These are phyloP conservation scores for Cyberlindnera xylosilytica DNA, from an alignment of 805 yeast genomes.

Conservation along the genomic window DNA sequence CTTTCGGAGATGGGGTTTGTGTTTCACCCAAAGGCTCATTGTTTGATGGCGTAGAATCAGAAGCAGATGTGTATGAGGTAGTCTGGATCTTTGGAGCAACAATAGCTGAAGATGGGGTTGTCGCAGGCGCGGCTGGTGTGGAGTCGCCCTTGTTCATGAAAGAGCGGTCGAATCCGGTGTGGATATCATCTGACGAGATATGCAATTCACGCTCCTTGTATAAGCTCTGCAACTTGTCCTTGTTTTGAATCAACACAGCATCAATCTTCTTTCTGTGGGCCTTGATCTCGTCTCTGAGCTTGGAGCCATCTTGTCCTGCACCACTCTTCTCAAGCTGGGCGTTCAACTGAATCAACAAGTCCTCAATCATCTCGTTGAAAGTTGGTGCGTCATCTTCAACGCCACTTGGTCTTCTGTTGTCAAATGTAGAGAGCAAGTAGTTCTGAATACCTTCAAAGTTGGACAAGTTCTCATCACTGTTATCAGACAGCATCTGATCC, in stretches of 20 bases:
- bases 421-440: slow-evolving; percentile 50
- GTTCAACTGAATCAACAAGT: slow-evolving; percentile 73
- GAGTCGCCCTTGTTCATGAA: slow-evolving; percentile 58
- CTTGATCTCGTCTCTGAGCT: slow-evolving; percentile 36
- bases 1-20: background rate
- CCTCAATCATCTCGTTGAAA: slow-evolving; percentile 91
- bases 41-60: slow-evolving; percentile 4
- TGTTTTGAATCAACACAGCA: slow-evolving; percentile 59
- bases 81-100: background rate
- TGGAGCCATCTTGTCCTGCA: slow-evolving; percentile 40
- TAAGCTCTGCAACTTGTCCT: slow-evolving; percentile 62
- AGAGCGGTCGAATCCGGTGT: slow-evolving; percentile 87
- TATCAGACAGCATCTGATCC: slow-evolving; percentile 49
- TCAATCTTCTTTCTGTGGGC: slow-evolving; percentile 72
- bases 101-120: slow-evolving; percentile 9
- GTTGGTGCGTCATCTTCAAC: slow-evolving; percentile 52
- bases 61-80: slow-evolving; percentile 4
- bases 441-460: slow-evolving; percentile 33
- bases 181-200: slow-evolving; percentile 88
- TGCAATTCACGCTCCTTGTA: slow-evolving; percentile 67
- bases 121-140: slow-evolving; percentile 13
- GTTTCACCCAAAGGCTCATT: no score
- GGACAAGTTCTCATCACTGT: slow-evolving; percentile 39
- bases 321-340: slow-evolving; percentile 52
- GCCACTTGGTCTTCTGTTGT: slow-evolving; percentile 54